A percentile compares a stretch with the other conserved stretches of the same genome.
Conservation (phyloP, 352 stramenopile species). For the Globisporangium barbulae region DNA sequence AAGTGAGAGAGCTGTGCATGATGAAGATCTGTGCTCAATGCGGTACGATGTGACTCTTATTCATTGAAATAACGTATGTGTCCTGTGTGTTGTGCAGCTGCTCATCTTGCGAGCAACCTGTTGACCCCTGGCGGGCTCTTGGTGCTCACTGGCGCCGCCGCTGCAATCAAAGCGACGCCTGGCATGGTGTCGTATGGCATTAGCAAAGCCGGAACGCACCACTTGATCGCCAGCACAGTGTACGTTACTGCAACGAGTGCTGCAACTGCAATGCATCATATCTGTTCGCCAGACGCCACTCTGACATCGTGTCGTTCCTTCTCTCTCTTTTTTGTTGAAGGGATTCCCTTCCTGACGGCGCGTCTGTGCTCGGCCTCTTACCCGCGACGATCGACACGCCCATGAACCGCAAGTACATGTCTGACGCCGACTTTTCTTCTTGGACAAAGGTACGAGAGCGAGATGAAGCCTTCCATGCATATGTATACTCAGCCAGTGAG, state of each 20-base stretch:
- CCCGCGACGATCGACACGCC: slow-evolving; percentile 85
- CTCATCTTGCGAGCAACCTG: slow-evolving; percentile 73
- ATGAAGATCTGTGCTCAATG: not conserved
- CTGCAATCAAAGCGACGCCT: slow-evolving; percentile 73
- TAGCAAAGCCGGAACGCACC: slow-evolving; percentile 88
- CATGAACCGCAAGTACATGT: slow-evolving; percentile 88
- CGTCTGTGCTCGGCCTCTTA: slow-evolving; percentile 64
- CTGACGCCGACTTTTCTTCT: slow-evolving; percentile 75
- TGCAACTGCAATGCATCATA: not conserved
- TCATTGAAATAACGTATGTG: slow-evolving; percentile 7
- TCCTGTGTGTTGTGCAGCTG: slow-evolving; percentile 32
- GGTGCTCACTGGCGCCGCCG: slow-evolving; percentile 78
- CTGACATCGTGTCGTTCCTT: not conserved
- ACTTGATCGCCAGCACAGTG: slow-evolving; percentile 81
- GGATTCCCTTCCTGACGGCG: slow-evolving; percentile 44
- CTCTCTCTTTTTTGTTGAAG: slow-evolving; percentile 18
- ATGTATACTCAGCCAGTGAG: no score
- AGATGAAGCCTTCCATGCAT: not conserved
- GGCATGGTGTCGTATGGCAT: slow-evolving; percentile 88
- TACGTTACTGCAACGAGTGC: slow-evolving; percentile 25
- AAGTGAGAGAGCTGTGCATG: not conserved
- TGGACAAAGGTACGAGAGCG: slow-evolving; percentile 61
- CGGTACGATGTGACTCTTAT: not conserved
- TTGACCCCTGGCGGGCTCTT: slow-evolving; percentile 66
- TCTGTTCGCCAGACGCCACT: not conserved